phyloP scores from a whole-genome alignment of 495 filamentous ascomycete genomes.

The Penicillium longicatenatum region DNA sequence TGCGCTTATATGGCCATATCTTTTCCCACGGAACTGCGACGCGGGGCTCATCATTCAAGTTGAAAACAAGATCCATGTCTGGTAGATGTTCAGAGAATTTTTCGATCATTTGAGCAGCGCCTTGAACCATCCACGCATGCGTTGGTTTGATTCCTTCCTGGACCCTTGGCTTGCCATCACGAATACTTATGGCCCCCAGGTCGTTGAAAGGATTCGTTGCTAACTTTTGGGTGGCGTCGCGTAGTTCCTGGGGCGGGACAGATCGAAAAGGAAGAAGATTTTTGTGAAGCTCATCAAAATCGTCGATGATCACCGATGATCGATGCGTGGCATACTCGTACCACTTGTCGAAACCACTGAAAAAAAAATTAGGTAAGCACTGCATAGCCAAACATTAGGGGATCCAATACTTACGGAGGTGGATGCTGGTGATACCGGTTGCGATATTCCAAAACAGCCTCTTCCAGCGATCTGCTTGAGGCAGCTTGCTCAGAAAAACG shows the following conservation, averaged over 20 bases:
- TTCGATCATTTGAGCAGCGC: conserved; percentile 64
- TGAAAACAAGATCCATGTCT: conserved; percentile 81
- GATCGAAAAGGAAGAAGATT: conserved; percentile 77
- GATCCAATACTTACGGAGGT: conserved; percentile 39
- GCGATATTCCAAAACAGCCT: conserved; percentile 45
- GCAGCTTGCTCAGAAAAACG: conserved; percentile 38
- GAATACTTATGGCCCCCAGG: conserved; percentile 49
- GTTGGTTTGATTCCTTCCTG: conserved; percentile 52
- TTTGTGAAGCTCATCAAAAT: conserved; percentile 71
- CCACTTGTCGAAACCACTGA: conserved; percentile 60
- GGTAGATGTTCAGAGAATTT: conserved; percentile 70
- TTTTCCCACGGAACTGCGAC: conserved; percentile 71
- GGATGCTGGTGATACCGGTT: conserved; percentile 50
- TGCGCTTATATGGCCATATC: conserved; percentile 38
- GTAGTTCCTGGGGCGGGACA: conserved; percentile 60
- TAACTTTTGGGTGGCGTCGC: conserved; percentile 45
- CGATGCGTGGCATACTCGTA: conserved; percentile 67
- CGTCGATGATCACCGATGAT: conserved; percentile 69
- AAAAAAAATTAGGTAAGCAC: conserved; percentile 11
- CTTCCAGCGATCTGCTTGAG: conserved; percentile 37
- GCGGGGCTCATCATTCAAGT: conserved; percentile 75
- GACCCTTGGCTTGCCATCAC: conserved; percentile 44
- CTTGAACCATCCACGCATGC: conserved; percentile 58
- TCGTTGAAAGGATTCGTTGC: conserved; percentile 53
- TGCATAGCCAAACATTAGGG: background rate